Percentiles rank a stretch among this genome's conserved stretches.
These are phyloP conservation scores for Paramecium sexaurelia DNA, from an alignment of 73 alveolate species.

Conservation along the genomic window DNA sequence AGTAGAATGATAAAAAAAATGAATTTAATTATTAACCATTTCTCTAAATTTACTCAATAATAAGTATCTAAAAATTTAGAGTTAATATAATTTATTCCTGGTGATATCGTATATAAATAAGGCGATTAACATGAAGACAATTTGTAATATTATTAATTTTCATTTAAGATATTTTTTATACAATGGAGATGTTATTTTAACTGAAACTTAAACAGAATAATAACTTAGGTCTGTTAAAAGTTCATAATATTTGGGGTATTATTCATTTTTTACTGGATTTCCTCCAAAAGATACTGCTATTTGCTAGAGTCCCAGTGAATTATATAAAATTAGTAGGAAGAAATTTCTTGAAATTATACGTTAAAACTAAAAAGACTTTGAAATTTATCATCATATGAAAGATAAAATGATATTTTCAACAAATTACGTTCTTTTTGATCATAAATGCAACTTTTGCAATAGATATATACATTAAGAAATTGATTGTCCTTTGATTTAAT, in stretches of 20 bases:
- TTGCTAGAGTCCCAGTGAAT: not conserved
- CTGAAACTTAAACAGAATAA: not conserved
- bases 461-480: slow-evolving; percentile 34
- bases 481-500: slow-evolving; percentile 24
- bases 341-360: slow-evolving; percentile 16
- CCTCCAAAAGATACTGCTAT: slow-evolving; percentile 14
- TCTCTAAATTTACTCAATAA: not conserved
- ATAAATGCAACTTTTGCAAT: slow-evolving; percentile 8
- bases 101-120: not conserved
- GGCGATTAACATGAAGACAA: not conserved
- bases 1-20: not conserved
- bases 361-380: slow-evolving; percentile 54
- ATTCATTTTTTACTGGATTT: slow-evolving; percentile 23
- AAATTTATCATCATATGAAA: slow-evolving; percentile 47
- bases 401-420: not conserved
- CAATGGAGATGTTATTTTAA: not conserved
- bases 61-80: not conserved
- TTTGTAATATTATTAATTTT: not conserved
- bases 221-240: not conserved
- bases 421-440: slow-evolving; percentile 1
- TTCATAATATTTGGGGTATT: slow-evolving; percentile 25
- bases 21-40: not conserved
- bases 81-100: not conserved
- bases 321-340: slow-evolving; percentile 1
- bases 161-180: not conserved